Conservation (phyloP, 2,329 filamentous ascomycete genomes). For the Teratosphaeriaceae sp. region DNA sequence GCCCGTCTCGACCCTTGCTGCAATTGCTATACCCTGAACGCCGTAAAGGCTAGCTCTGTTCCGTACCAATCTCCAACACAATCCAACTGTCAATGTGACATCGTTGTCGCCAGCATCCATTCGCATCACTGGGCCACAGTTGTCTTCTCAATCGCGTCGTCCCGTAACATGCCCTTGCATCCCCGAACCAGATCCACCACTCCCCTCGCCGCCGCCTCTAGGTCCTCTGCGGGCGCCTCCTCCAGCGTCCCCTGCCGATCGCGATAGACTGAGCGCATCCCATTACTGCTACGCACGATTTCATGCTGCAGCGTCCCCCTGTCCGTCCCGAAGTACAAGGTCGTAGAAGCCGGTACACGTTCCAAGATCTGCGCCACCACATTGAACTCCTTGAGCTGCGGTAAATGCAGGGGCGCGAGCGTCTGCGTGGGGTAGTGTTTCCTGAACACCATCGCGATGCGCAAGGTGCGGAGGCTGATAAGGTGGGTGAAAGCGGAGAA, state of each 20-base stretch:
- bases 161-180: no score
- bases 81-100: no score
- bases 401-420: conserved; percentile 7
- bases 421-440: conserved; percentile 2
- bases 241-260: conserved; percentile 6
- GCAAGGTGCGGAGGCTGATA: conserved; percentile 7
- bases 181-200: conserved; percentile 8
- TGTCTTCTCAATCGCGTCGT: no score
- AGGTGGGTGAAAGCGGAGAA: conserved; percentile 13
- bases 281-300: conserved; percentile 7
- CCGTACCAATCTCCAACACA: no score
- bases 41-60: no score
- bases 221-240: conserved; percentile 5
- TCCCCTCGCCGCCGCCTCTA: conserved; percentile 8
- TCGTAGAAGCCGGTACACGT: conserved; percentile 11
- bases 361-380: conserved; percentile 15
- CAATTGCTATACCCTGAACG: no score
- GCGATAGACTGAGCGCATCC: conserved; percentile 2
- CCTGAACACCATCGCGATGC: conserved; percentile 8
- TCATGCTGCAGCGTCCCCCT: conserved; percentile 9
- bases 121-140: no score
- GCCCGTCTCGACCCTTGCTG: no score
- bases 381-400: conserved; percentile 4
- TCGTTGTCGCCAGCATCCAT: no score
- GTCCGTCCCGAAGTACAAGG: conserved; percentile 12